These are phyloP conservation scores for Dictyostelium discoideum DNA, from an alignment of 78 protist species.

Conservation along the genomic window dicty_2.7 NC_007090.3:4865001-4865500, in stretches of 20 bases:
- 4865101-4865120: slow-evolving; percentile 31
- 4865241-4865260: not conserved
- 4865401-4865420: not conserved
- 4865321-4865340: not conserved
- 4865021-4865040: slow-evolving; percentile 12
- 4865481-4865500: too few species aligned
- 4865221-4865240: slow-evolving; percentile 29
- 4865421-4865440: slow-evolving; percentile 4
- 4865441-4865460: not conserved
- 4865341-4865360: too few species aligned
- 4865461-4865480: not conserved
- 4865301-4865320: slow-evolving; percentile 14
- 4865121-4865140: slow-evolving; percentile 25
- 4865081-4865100: not conserved
- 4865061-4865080: slow-evolving; percentile 12
- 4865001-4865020: slow-evolving; percentile 37
- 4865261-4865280: slow-evolving; percentile 33
- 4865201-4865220: slow-evolving; percentile 20
- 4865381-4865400: not conserved
- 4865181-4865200: slow-evolving; percentile 19
- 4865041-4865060: slow-evolving; percentile 18
- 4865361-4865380: not conserved
- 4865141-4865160: slow-evolving; percentile 32
- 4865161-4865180: slow-evolving; percentile 20
- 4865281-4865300: not conserved